Evolutionary conservation across 805 yeast genomes (phyloP), one percentile per base, ranked within the genome.

Genomic region (Ogataea kodamae): DNA sequence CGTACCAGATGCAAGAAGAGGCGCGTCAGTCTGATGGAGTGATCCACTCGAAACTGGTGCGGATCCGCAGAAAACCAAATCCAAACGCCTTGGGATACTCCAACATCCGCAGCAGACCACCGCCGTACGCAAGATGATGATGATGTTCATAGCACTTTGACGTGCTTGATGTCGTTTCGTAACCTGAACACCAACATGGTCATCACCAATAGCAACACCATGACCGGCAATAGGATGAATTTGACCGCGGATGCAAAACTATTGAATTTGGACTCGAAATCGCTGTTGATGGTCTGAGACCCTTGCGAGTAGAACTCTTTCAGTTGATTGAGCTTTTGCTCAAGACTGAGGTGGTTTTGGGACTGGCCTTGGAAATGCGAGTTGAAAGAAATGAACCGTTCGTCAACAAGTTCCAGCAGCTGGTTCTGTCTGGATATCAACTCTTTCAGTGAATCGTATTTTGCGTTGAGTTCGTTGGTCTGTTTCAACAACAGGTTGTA

Each of bases 161-260:
- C 62, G 48, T 74, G 81, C 46, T 75, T 78, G 37, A 78, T 75
- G 43, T 78, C 84, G 43, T 65, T 74, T 59, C 82, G 72, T 25
- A 78, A 57, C 50, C 74, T 67, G 52, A 68, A 70, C 14, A 76
- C 67, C 40, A 73, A 62, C 21, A 68, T 54, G 12, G 70, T 63
- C 35, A 76, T 59, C 1, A 65, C 56, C 3, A 66, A 42, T 17
- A 71, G 44, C 5, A 68, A 57, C 7, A 64, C 33, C 7, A 68
- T 49, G 13, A 74, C 51, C 2, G 73, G 69, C 14, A 72, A 43
- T 35, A 57, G 39, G 17, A 53, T 33, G 8, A 51, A 26, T 33
- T 49, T 54, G 17, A 54, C 32, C 12, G 42, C 36, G 9, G 47
- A 37, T 9, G 42, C 37, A 17, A 49, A 19, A 17, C 35, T 35